Evolutionary conservation across 495 filamentous ascomycete genomes (phyloP).

Genomic region (Platismatia glauca): DNA sequence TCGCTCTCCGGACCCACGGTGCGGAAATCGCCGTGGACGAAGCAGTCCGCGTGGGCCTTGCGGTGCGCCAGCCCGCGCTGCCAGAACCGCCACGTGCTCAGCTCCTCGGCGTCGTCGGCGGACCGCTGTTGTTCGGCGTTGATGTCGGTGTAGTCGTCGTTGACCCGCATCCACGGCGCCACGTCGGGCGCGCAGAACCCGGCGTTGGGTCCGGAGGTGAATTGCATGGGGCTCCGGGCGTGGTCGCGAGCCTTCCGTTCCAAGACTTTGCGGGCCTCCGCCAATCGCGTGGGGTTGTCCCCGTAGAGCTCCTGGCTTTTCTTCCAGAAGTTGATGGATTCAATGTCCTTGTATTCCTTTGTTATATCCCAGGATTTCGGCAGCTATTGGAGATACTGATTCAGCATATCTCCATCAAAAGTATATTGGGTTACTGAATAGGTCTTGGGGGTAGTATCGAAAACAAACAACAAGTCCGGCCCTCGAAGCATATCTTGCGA

Average conservation of each 20-base stretch:
- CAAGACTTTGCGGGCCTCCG: slow-evolving; percentile 32
- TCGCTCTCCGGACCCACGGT: slow-evolving; percentile 21
- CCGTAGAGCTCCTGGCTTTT: slow-evolving; percentile 25
- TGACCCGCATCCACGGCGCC: slow-evolving; percentile 51
- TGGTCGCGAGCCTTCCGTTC: slow-evolving; percentile 51
- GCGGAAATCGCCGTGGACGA: slow-evolving; percentile 34
- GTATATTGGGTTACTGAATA: neutral
- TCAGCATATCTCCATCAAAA: neutral
- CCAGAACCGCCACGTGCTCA: slow-evolving; percentile 39
- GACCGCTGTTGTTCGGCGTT: slow-evolving; percentile 42
- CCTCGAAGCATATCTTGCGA: neutral
- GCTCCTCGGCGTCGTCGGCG: slow-evolving; percentile 13
- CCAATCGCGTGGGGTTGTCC: slow-evolving; percentile 31
- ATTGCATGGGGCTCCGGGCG: slow-evolving; percentile 54
- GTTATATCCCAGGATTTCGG: slow-evolving; percentile 35
- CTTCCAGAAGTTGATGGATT: slow-evolving; percentile 43
- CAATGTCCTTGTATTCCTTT: slow-evolving; percentile 46
- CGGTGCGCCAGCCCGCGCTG: slow-evolving; percentile 31
- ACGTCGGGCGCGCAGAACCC: slow-evolving; percentile 41
- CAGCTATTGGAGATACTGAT: neutral
- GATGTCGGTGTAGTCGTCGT: slow-evolving; percentile 43
- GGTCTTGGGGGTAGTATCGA: neutral
- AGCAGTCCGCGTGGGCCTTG: slow-evolving; percentile 35
- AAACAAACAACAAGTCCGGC: neutral
- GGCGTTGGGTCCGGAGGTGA: slow-evolving; percentile 42